A percentile compares a stretch with the other conserved stretches of the same genome.
Conservation (phyloP, 768 basidiomycete genomes). For the Baorangia bicolor region DNA sequence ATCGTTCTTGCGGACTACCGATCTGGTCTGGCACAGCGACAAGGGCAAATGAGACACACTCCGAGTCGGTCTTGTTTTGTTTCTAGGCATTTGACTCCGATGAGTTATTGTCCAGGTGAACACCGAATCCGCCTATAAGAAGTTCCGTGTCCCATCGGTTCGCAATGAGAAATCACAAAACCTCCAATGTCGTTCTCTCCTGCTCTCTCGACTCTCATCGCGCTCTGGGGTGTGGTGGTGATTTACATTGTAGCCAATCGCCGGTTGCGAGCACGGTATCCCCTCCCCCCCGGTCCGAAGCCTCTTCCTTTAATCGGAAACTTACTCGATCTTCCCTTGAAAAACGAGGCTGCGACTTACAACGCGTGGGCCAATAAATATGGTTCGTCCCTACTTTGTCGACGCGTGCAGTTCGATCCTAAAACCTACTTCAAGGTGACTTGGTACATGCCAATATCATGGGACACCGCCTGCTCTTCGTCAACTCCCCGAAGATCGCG, state of each 20-base stretch:
- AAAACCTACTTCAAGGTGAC: conserved; percentile 37
- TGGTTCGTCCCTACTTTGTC: conserved; percentile 22
- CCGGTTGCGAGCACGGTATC: conserved; percentile 24
- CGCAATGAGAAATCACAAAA: conserved; percentile 1
- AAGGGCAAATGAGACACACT: conserved; percentile 18
- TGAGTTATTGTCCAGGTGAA: conserved; percentile 14
- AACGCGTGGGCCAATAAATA: conserved; percentile 40
- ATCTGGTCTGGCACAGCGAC: conserved; percentile 2
- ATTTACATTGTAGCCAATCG: conserved; percentile 18
- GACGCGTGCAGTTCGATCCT: not conserved
- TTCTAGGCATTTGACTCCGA: not conserved
- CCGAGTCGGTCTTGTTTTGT: conserved; percentile 7
- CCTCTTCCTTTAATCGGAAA: conserved; percentile 55
- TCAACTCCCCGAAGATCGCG: conserved; percentile 47
- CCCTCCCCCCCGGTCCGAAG: conserved; percentile 55
- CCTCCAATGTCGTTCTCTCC: conserved; percentile 17
- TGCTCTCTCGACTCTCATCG: conserved; percentile 18
- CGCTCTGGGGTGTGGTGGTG: conserved; percentile 20
- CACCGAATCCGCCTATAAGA: conserved; percentile 21
- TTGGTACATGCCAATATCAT: conserved; percentile 52
- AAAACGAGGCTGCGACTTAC: conserved; percentile 41
- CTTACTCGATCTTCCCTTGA: conserved; percentile 44
- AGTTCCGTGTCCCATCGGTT: not conserved
- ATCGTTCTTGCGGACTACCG: not conserved
- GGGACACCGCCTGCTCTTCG: conserved; percentile 47